Evolutionary conservation across 2,329 filamentous ascomycete genomes (phyloP).

Genomic region (Trichoderma koningiopsis): DNA sequence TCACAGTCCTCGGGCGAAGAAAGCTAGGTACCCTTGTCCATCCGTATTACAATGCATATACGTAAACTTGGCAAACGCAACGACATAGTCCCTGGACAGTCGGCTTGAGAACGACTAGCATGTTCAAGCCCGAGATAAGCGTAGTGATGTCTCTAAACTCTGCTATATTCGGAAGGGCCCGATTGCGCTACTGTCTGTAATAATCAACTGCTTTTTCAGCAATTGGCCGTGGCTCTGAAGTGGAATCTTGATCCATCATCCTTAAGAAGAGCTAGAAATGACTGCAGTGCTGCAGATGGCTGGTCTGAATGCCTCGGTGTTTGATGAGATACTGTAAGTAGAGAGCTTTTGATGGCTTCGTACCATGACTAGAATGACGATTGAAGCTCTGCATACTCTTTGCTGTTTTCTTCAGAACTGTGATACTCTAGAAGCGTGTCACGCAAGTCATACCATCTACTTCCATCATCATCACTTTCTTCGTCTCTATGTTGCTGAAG

Average conservation of each 20-base stretch:
- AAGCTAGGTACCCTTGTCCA: neutral
- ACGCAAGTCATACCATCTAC: neutral
- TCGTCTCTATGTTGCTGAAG: neutral
- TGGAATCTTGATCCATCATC: neutral
- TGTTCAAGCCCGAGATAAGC: neutral
- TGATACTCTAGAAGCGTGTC: constrained; percentile 1
- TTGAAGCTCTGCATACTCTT: neutral
- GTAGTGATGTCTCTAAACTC: neutral
- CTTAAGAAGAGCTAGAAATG: neutral
- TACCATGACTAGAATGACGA: neutral
- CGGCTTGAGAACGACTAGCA: neutral
- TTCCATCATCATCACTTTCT: neutral
- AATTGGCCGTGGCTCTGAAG: neutral
- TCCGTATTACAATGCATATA: neutral
- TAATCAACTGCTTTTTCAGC: neutral
- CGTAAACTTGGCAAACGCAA: neutral
- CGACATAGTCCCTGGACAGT: neutral
- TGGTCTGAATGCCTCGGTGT: neutral
- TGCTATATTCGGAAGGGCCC: neutral
- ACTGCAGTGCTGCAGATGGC: neutral
- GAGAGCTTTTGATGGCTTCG: neutral
- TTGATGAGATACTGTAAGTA: neutral
- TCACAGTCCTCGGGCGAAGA: neutral
- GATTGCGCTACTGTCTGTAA: neutral
- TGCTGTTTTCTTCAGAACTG: neutral